A percentile compares a stretch with the other conserved stretches of the same genome.
Conservation (phyloP, 306 rosid genomes). For the Prunus mira region DNA sequence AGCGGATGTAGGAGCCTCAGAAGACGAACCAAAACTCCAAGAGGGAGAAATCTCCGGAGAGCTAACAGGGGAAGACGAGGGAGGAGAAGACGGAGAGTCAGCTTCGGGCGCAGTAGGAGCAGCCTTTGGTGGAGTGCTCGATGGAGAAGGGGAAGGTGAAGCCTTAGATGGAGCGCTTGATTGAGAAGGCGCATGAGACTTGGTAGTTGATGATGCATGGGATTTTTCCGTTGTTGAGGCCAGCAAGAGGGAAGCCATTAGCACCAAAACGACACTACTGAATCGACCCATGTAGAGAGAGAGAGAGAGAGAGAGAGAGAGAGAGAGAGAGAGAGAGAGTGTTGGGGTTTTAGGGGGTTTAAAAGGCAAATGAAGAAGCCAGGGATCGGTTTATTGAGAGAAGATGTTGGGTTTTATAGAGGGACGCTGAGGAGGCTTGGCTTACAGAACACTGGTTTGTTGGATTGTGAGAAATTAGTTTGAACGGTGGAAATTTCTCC, state of each 20-base stretch:
- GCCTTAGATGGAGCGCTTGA: conserved; percentile 12
- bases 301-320: background rate
- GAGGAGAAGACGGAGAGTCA: conserved; percentile 23
- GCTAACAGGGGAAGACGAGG: background rate
- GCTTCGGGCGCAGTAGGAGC: too few relatives aligned
- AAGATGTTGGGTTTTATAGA: background rate
- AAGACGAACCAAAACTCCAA: background rate
- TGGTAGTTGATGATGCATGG: background rate
- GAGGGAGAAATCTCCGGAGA: background rate
- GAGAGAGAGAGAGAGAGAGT: too few relatives aligned
- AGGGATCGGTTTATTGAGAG: too few relatives aligned
- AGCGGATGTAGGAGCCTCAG: conserved; percentile 1
- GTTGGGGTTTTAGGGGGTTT: too few relatives aligned
- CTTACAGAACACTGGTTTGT: background rate
- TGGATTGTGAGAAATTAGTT: too few relatives aligned
- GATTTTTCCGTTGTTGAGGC: conserved; percentile 8
- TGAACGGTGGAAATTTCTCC: too few relatives aligned
- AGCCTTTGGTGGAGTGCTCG: too few relatives aligned
- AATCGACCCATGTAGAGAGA: background rate
- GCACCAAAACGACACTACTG: background rate
- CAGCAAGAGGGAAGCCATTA: conserved; percentile 13
- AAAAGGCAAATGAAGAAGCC: background rate
- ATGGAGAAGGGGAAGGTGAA: too few relatives aligned
- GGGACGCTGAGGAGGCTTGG: background rate
- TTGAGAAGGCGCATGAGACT: background rate